A percentile compares a stretch with the other conserved stretches of the same genome.
Conservation (phyloP, 768 basidiomycete species). For the Suillus ampliporus region DNA sequence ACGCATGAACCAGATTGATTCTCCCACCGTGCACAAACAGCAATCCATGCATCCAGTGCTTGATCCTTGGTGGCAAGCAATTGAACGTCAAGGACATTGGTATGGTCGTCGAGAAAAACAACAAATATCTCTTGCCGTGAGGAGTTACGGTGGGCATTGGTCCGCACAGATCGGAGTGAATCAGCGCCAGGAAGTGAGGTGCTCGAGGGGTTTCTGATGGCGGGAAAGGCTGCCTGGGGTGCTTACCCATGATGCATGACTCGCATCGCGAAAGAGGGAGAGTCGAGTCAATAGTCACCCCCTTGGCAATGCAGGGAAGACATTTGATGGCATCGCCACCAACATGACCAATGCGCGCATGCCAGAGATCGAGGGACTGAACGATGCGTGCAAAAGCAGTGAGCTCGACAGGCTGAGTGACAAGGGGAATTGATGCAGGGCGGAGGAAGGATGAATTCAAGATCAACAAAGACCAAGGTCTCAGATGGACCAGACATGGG, state of each 20-base stretch:
- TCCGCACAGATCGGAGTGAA: no score
- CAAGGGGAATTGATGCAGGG: neutral
- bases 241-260: slow-evolving; percentile 7
- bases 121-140: no score
- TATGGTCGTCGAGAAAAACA: no score
- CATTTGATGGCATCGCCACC: neutral
- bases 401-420: neutral
- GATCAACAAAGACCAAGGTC: neutral
- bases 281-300: neutral
- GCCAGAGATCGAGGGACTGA: neutral
- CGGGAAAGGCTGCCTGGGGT: neutral
- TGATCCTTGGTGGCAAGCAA: no score
- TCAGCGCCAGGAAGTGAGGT: no score
- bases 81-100: no score
- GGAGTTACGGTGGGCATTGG: no score
- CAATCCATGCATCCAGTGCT: no score
- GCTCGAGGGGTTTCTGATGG: neutral
- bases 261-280: neutral
- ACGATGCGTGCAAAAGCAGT: neutral
- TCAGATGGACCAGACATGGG: neutral
- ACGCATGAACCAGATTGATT: no score
- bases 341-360: neutral
- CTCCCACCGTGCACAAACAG: no score
- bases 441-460: neutral
- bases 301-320: neutral